Evolutionary conservation across 1,284 basidiomycete species (phyloP).

Genomic region (Malassezia pachydermatis): DNA sequence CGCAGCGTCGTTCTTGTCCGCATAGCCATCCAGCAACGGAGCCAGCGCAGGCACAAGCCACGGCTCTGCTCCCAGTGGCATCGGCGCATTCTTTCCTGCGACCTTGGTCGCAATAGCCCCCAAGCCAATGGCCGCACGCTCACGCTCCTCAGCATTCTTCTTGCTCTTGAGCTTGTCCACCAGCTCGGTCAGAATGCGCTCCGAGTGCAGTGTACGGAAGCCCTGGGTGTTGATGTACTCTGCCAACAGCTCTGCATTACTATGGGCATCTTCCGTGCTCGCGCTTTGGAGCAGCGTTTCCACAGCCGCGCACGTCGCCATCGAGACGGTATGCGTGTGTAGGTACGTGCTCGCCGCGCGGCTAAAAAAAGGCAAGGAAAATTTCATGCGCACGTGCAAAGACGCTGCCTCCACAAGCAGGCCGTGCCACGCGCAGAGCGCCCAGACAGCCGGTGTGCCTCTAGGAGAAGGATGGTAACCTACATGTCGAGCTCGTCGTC

Average conservation of each 20-base stretch:
- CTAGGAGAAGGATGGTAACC: too few relatives aligned
- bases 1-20: constrained; percentile 91
- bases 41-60: constrained; percentile 70
- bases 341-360: background rate
- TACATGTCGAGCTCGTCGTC: constrained; percentile 11
- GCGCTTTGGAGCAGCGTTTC: constrained; percentile 49
- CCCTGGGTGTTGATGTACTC: constrained; percentile 43
- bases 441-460: too few relatives aligned
- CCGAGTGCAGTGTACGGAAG: constrained; percentile 43
- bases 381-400: constrained; percentile 1
- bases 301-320: constrained; percentile 10
- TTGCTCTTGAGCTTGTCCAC: constrained; percentile 62
- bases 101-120: constrained; percentile 47
- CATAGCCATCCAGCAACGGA: constrained; percentile 70
- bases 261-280: constrained; percentile 15
- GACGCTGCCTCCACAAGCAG: background rate
- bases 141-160: constrained; percentile 81
- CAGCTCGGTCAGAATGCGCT: constrained; percentile 48
- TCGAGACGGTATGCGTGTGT: constrained; percentile 13
- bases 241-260: constrained; percentile 48
- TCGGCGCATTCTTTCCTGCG: constrained; percentile 54
- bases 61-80: constrained; percentile 60
- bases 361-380: background rate
- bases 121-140: constrained; percentile 70
- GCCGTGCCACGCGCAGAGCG: too few relatives aligned